Base-by-base conservation (phyloP, 2,329 filamentous ascomycete genomes). In the Aureobasidium namibiae region DNA sequence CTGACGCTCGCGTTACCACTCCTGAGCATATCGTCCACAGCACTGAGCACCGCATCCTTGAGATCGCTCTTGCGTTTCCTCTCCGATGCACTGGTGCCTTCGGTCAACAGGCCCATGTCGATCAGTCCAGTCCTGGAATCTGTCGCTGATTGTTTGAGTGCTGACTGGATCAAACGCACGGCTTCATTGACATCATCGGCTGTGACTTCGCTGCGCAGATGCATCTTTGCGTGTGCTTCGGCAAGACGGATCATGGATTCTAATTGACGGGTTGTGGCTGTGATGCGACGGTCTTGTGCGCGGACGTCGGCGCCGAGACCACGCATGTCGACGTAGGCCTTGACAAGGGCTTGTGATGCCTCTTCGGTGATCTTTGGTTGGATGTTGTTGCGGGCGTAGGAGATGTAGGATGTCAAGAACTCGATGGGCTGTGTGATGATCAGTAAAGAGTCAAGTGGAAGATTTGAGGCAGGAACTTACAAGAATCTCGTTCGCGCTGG, bases 181-280 rank as follows among this genome's bases (percentile, higher is more conserved):
- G 94, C 92, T 76, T 99, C 94, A 52, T 84, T 77, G 6, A 99
- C 95, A 68, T 99, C 95, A 50, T 82, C 82, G 29, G 82, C 83
- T 0, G 89, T 91, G 42, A 99, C 94, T 14, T 80, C 82, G 2
- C 79, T 72, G 0, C 88, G 84, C 5, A 99, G 82, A 4, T 94
- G 88, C 95, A 99, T 99, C 74, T 96, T 96, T 52, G 94, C 95
- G 74, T 99, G 95, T 0, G 92, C 94, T 77, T 99, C 94, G 1
- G 92, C 78, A 3, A 99, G 87, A 62, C 94, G 92, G 70, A 99
- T 97, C 95, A 99, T 99, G 46, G 88, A 94, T 76, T 99, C 95
- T 6, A 99, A 81, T 75, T 99, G 94, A 70, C 94, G 85, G 0
- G 95, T 99, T 3, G 94, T 99, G 41, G 94, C 94, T 0, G 94